Evolutionary conservation across 352 stramenopile species (phyloP), one percentile per base, ranked within the genome.

Genomic region (Pythium folliculosum): DNA sequence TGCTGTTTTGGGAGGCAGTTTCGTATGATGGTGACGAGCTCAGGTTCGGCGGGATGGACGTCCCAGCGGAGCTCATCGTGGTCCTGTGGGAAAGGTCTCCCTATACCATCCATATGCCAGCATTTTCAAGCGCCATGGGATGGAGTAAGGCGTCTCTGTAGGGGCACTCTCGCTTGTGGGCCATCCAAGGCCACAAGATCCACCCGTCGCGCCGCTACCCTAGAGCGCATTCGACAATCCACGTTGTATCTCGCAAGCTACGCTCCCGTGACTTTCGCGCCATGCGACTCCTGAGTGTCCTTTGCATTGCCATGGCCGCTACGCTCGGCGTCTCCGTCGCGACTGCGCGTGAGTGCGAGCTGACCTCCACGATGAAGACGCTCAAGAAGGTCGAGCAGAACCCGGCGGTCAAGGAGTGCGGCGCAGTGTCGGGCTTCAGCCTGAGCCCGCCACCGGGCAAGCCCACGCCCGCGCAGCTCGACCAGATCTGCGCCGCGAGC

Each of bases 341-440:
- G 4, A 35, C 23, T 16, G 64, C 64, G 4, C 37, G 25, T 8
- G 56, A 65, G 52, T 72, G 65, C 25, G 25, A 67, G 32, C 51
- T 72, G 5, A 35, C 37, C 1, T 47, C 50, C 3, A 67, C 65
- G 16, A 50, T 3, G 16, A 21, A 59, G 19, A 32, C 67, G 3
- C 40, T 72, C 22, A 60, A 67, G 52, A 69, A 56, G 40, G 57
- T 73, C 48, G 59, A 67, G n/a, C 7, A 27, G 37, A 61, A 67
- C 13, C 23, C 52, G 13, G 43, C 48, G 1, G 38, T 73, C 2
- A 10, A 22, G 19, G 25, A 50, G 23, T 73, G 67, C 55, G 25
- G 45, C 12, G 16, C 32, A 8, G 45, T 25, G 0, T 59, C 59
- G 1, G 67, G 67, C 14, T 68, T 66, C 47, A 48, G 27, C 4